phyloP scores from a whole-genome alignment of 1,139 yeast species.

The Zhuliangozyma blackwelliae region DNA sequence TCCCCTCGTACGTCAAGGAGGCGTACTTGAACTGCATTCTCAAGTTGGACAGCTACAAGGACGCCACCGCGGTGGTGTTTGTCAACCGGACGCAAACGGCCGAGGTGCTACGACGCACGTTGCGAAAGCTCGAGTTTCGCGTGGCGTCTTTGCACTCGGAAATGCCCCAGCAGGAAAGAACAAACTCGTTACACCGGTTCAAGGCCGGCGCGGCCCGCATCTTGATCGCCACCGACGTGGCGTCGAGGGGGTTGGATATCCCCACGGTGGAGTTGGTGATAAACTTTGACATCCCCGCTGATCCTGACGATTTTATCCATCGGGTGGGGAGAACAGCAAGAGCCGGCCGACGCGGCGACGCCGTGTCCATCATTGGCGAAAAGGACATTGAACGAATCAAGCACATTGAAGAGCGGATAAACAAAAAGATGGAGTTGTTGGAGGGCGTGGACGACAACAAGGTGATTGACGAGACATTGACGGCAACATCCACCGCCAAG shows the following conservation, averaged over 20 bases:
- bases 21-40: conserved; percentile 74
- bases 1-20: conserved; percentile 86
- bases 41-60: conserved; percentile 55
- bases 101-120: conserved; percentile 73
- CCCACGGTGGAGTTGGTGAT: conserved; percentile 87
- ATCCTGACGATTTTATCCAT: conserved; percentile 94
- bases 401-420: conserved; percentile 82
- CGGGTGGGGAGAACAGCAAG: conserved; percentile 99
- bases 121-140: conserved; percentile 68
- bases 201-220: conserved; percentile 93
- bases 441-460: conserved; percentile 69
- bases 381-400: conserved; percentile 77
- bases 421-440: conserved; percentile 70
- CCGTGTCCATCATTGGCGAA: conserved; percentile 71
- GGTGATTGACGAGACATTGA: conserved; percentile 67
- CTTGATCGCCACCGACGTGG: conserved; percentile 92
- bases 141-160: conserved; percentile 92
- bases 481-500: conserved; percentile 72
- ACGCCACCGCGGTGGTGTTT: conserved; percentile 75
- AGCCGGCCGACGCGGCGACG: conserved; percentile 72
- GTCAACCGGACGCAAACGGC: conserved; percentile 91
- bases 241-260: conserved; percentile 95
- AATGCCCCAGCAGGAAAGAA: conserved; percentile 89
- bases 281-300: conserved; percentile 91
- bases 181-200: conserved; percentile 85